Evolutionary conservation across 345 rosid species (phyloP).

Genomic region (Erodium maritimum): DNA sequence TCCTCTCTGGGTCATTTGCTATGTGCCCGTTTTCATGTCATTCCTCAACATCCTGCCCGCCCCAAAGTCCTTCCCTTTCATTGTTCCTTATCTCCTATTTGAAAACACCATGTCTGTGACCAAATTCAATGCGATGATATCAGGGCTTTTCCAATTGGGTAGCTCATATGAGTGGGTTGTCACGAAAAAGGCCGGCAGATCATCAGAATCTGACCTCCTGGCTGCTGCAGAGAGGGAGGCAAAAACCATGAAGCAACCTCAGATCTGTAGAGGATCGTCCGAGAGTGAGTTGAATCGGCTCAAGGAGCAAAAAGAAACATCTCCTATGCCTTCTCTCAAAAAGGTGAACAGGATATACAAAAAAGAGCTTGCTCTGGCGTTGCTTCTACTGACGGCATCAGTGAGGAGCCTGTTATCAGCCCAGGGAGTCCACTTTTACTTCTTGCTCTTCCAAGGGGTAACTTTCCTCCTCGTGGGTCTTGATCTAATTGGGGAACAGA

Average conservation of each 20-base stretch:
- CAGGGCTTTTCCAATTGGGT: slow-evolving; percentile 71
- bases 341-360: slow-evolving; percentile 61
- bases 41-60: slow-evolving; percentile 81
- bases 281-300: slow-evolving; percentile 55
- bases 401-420: slow-evolving; percentile 64
- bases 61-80: slow-evolving; percentile 71
- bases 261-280: slow-evolving; percentile 46
- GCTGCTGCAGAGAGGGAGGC: slow-evolving; percentile 57
- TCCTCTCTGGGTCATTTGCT: slow-evolving; percentile 76
- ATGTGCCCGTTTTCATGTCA: slow-evolving; percentile 69
- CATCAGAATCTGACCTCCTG: slow-evolving; percentile 69
- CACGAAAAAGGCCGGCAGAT: slow-evolving; percentile 84
- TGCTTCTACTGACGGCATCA: slow-evolving; percentile 73
- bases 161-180: slow-evolving; percentile 89
- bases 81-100: slow-evolving; percentile 75
- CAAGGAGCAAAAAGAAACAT: slow-evolving; percentile 43
- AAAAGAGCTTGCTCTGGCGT: slow-evolving; percentile 68
- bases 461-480: slow-evolving; percentile 79
- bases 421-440: slow-evolving; percentile 83
- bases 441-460: slow-evolving; percentile 70
- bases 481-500: slow-evolving; percentile 77
- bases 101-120: slow-evolving; percentile 92
- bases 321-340: slow-evolving; percentile 30
- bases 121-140: slow-evolving; percentile 82
- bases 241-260: slow-evolving; percentile 33